Percentiles rank a stretch among this genome's conserved stretches.
Evolutionary conservation across 768 basidiomycete genomes (phyloP).

Genomic region (Suillus bovinus): DNA sequence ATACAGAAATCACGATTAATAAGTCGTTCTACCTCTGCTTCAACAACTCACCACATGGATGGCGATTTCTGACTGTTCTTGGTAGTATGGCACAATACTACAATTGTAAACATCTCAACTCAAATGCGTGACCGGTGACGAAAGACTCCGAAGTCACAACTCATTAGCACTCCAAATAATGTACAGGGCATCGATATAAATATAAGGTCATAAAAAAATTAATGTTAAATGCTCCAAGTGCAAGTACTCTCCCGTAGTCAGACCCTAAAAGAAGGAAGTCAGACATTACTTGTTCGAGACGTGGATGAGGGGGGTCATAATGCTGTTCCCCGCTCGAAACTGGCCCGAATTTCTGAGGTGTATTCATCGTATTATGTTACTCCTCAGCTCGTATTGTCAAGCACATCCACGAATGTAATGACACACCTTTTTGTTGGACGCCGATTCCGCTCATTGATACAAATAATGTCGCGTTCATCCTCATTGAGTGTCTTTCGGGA

Average conservation of each 20-base stretch:
- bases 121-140: not conserved
- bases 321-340: conserved; percentile 97
- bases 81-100: no score
- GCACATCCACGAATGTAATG: not conserved
- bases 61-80: not conserved
- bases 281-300: not conserved
- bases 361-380: conserved; percentile 93
- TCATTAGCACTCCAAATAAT: not conserved
- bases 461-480: conserved; percentile 94
- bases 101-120: no score
- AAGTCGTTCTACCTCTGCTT: conserved; percentile 1
- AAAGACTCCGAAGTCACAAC: not conserved
- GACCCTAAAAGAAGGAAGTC: not conserved
- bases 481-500: conserved; percentile 89
- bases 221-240: not conserved
- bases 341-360: conserved; percentile 92
- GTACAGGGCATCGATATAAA: not conserved
- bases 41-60: conserved; percentile 62
- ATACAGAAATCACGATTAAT: not conserved
- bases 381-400: conserved; percentile 8
- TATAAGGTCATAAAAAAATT: not conserved
- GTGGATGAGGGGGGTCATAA: conserved; percentile 39
- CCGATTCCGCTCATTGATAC: conserved; percentile 99
- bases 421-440: conserved; percentile 94
- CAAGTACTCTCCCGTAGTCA: not conserved